A percentile compares a stretch with the other conserved stretches of the same genome.
Conservation (phyloP, 441 rosid species). For the Populus hybrid region DNA sequence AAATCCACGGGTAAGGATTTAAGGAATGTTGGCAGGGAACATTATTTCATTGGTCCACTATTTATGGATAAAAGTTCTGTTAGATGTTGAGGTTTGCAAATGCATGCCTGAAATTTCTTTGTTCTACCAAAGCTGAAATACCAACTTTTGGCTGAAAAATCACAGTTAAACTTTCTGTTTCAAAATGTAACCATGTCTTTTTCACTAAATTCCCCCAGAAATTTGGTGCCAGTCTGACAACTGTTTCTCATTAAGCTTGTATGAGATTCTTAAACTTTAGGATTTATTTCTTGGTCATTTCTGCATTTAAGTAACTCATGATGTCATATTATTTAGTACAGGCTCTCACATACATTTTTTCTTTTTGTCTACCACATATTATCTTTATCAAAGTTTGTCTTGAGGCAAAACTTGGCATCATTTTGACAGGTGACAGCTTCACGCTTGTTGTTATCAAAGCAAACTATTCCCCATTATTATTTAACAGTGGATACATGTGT, state of each 20-base stretch:
- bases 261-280: neutral
- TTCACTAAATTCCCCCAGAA: neutral
- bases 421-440: conserved; percentile 80
- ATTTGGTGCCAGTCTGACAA: neutral
- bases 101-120: neutral
- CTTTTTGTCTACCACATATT: neutral
- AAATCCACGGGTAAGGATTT: neutral
- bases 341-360: neutral
- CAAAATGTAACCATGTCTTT: neutral
- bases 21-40: neutral
- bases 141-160: conserved; percentile 1
- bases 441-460: conserved; percentile 88
- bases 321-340: neutral
- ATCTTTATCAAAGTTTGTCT: conserved; percentile 1
- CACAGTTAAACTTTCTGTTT: neutral
- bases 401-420: conserved; percentile 19
- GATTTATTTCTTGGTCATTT: neutral
- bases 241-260: neutral
- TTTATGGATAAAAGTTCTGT: neutral
- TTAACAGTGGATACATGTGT: conserved; percentile 89
- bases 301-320: neutral
- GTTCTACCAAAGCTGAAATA: neutral
- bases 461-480: conserved; percentile 95
- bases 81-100: neutral
- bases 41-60: neutral